Percentiles rank a stretch among this genome's conserved stretches.
Conservation (phyloP, 345 rosid genomes). For the Dimocarpus longan region DNA sequence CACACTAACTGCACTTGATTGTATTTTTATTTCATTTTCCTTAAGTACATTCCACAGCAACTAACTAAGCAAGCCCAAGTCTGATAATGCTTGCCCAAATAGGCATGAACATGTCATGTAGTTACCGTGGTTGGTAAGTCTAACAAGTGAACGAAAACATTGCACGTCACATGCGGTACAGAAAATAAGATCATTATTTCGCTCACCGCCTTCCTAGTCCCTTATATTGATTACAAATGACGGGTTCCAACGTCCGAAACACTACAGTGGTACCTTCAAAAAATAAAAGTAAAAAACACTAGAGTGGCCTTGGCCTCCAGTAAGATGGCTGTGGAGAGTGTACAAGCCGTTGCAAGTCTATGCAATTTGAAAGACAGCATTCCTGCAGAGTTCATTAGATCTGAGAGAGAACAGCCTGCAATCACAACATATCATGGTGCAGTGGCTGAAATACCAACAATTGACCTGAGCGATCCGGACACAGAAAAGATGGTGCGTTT, state of each 20-base stretch:
- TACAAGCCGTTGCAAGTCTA: constrained; percentile 47
- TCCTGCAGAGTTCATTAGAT: constrained; percentile 66
- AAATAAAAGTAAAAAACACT: too few species aligned
- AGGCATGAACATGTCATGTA: too few species aligned
- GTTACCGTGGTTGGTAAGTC: background rate
- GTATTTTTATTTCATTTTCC: too few species aligned
- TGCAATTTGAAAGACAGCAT: constrained; percentile 37
- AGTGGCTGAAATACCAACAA: constrained; percentile 45
- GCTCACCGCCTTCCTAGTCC: background rate
- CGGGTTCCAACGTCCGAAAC: too few species aligned
- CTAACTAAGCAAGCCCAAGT: too few species aligned
- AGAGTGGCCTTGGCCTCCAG: too few species aligned
- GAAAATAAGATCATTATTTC: background rate
- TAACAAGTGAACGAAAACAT: background rate
- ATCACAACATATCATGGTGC: constrained; percentile 60
- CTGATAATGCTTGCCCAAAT: too few species aligned
- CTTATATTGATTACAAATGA: background rate
- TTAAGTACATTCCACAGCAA: too few species aligned
- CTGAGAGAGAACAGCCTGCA: constrained; percentile 71
- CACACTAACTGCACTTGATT: too few species aligned
- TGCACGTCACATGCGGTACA: background rate
- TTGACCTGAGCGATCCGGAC: constrained; percentile 45
- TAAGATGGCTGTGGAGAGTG: constrained; percentile 50
- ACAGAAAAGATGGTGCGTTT: constrained; percentile 26
- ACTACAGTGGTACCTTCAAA: too few species aligned